Base-by-base conservation (phyloP, 768 basidiomycete species). In the Pulveroboletus sp. region DNA sequence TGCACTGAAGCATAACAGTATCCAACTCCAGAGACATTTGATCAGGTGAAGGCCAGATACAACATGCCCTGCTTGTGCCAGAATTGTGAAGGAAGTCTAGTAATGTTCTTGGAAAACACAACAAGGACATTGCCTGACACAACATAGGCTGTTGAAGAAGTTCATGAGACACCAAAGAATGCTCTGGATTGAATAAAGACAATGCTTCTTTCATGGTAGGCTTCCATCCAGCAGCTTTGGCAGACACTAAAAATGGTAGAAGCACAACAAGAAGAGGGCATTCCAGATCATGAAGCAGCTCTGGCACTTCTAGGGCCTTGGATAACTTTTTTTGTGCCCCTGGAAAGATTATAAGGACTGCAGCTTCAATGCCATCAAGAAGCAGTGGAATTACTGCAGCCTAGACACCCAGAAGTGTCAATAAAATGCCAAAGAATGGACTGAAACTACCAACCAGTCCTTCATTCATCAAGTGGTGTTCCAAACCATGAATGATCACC, bases 311-410 rank as follows among this genome's bases (percentile, higher is more conserved):
- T 39, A 82, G 68, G 13, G 67, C 59, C 5, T 60, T 64, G 41
- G 61, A 59, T n/a, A 80, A 63, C 5, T 64, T 47, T 2, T 60
- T 45, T 34, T 72, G 64, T 7, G 59, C 56, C 14, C 70, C 61
- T 19, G 79, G 73, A 54, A 82, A 78, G n/a, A 88, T 56, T n/a
- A 87, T 34, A 27, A 85, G 70, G 30, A 79, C 61, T 8, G 78
- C 86, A 13, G 75, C 72, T 41, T 77, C 64, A 30, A 68, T 63
- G 22, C 67, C 67, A 53, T 83, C 79, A 39, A 82, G 62, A 36
- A 60, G 62, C 1, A 81, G 57, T 22, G 80, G 75, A 11, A 79
- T 63, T 43, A 76, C 67, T 38, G 78, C 73, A 49, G 77, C 71
- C 84, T 86, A 40, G 45, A 30, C n/a, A n/a, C n/a, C n/a, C n/a